phyloP scores from a whole-genome alignment of 2,329 filamentous ascomycete genomes.

The Madurella fahalii region DNA sequence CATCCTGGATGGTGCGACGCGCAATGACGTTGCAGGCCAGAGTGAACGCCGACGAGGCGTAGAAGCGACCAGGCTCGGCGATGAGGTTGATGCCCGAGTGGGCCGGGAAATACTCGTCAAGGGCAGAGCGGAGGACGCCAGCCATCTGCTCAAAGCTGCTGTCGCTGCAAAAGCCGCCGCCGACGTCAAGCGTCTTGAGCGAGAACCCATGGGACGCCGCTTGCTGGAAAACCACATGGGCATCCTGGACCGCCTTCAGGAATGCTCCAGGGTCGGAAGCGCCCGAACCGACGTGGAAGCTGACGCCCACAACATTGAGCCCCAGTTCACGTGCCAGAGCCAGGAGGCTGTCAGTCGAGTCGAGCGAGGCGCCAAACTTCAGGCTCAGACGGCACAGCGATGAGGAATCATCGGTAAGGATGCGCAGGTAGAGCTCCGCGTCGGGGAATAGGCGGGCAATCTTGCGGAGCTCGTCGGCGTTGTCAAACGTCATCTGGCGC shows the following conservation, averaged over 20 bases:
- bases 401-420: slow-evolving; percentile 92
- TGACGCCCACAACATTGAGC: slow-evolving; percentile 90
- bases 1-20: slow-evolving; percentile 77
- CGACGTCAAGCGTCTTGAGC: slow-evolving; percentile 86
- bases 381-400: slow-evolving; percentile 92
- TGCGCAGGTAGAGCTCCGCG: slow-evolving; percentile 89
- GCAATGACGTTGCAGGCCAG: slow-evolving; percentile 95
- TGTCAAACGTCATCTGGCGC: slow-evolving; percentile 99
- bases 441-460: slow-evolving; percentile 86
- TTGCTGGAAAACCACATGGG: slow-evolving; percentile 83
- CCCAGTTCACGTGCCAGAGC: slow-evolving; percentile 74
- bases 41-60: slow-evolving; percentile 88
- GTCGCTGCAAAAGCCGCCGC: slow-evolving; percentile 86
- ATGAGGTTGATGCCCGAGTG: slow-evolving; percentile 72
- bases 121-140: slow-evolving; percentile 67
- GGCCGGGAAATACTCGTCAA: slow-evolving; percentile 85
- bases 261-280: slow-evolving; percentile 92
- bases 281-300: slow-evolving; percentile 96
- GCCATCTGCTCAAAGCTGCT: slow-evolving; percentile 85
- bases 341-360: slow-evolving; percentile 72
- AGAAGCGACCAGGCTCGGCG: slow-evolving; percentile 94
- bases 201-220: slow-evolving; percentile 71
- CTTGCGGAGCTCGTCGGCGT: slow-evolving; percentile 96
- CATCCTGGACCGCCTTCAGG: slow-evolving; percentile 84
- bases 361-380: slow-evolving; percentile 93